These are phyloP conservation scores for Clarireedia paspali DNA, from an alignment of 2,329 filamentous ascomycete genomes.

Conservation along the genomic window DNA sequence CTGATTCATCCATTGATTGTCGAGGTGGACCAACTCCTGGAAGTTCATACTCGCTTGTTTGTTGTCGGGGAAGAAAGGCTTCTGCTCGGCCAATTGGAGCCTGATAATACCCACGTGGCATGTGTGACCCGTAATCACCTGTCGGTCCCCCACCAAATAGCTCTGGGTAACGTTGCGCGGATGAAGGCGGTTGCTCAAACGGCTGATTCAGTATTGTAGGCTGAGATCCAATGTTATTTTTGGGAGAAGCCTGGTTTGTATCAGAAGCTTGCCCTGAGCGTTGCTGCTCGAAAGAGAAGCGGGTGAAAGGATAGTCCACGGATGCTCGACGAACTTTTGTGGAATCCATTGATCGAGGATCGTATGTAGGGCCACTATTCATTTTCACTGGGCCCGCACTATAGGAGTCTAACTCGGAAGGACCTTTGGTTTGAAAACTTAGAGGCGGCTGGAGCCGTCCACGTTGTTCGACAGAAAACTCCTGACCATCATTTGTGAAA, in stretches of 20 bases:
- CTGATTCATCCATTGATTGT: neutral
- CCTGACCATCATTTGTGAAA: neutral
- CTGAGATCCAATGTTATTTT: neutral
- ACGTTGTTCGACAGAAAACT: too few species aligned
- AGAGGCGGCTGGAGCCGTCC: neutral
- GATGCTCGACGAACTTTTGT: neutral
- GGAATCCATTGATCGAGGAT: neutral
- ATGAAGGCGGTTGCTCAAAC: slow-evolving; percentile 41
- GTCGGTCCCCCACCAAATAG: slow-evolving; percentile 33
- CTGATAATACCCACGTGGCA: slow-evolving; percentile 25
- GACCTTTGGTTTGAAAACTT: neutral
- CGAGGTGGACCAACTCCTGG: slow-evolving; percentile 30
- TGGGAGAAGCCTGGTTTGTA: neutral
- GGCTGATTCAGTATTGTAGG: slow-evolving; percentile 6
- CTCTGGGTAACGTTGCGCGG: slow-evolving; percentile 42
- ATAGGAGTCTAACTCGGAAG: neutral
- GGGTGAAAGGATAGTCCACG: neutral
- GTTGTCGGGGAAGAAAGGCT: slow-evolving; percentile 33
- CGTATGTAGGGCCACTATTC: neutral
- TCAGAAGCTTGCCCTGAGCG: neutral
- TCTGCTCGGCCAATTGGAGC: slow-evolving; percentile 24
- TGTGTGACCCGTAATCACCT: slow-evolving; percentile 23
- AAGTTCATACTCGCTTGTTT: slow-evolving; percentile 34
- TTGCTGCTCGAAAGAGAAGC: neutral
- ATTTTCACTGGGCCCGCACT: too few species aligned